Evolutionary conservation across 1,139 yeast genomes (phyloP).

Genomic region (Tardiomyces depauwii): DNA sequence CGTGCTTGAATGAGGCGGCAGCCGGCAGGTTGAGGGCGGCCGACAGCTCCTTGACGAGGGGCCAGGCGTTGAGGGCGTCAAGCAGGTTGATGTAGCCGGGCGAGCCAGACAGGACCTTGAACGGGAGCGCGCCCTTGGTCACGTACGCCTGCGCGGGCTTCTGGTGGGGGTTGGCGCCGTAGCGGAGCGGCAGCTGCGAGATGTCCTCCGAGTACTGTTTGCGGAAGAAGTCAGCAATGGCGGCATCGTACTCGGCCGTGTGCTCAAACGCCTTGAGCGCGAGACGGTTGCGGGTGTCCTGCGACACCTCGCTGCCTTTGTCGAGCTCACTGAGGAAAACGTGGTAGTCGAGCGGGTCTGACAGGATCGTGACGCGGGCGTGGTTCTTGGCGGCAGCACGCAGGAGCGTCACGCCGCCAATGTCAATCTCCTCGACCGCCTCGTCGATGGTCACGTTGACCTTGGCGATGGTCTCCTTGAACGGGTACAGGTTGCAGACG

Average conservation of each 20-base stretch:
- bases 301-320: slow-evolving; percentile 51
- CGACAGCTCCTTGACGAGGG: slow-evolving; percentile 89
- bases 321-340: slow-evolving; percentile 68
- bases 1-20: slow-evolving; percentile 98
- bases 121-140: slow-evolving; percentile 76
- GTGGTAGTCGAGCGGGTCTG: slow-evolving; percentile 91
- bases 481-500: slow-evolving; percentile 95
- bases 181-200: slow-evolving; percentile 87
- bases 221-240: slow-evolving; percentile 94
- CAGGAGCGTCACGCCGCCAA: slow-evolving; percentile 94
- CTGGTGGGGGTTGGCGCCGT: slow-evolving; percentile 99
- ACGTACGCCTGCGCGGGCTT: slow-evolving; percentile 98
- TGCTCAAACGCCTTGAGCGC: slow-evolving; percentile 97
- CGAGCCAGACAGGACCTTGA: slow-evolving; percentile 85
- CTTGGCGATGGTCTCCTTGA: slow-evolving; percentile 93
- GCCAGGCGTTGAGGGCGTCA: slow-evolving; percentile 98
- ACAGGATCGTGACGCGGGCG: slow-evolving; percentile 84
- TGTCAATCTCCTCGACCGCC: slow-evolving; percentile 97
- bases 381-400: slow-evolving; percentile 99
- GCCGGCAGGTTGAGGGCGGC: slow-evolving; percentile 95
- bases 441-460: slow-evolving; percentile 92
- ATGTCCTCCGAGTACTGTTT: slow-evolving; percentile 87
- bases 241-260: slow-evolving; percentile 94
- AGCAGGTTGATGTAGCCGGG: slow-evolving; percentile 95
- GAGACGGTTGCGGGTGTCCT: slow-evolving; percentile 63